Evolutionary conservation across 1,284 basidiomycete species (phyloP), one percentile per base, ranked within the genome.

Genomic region (Pseudozyma pruni): DNA sequence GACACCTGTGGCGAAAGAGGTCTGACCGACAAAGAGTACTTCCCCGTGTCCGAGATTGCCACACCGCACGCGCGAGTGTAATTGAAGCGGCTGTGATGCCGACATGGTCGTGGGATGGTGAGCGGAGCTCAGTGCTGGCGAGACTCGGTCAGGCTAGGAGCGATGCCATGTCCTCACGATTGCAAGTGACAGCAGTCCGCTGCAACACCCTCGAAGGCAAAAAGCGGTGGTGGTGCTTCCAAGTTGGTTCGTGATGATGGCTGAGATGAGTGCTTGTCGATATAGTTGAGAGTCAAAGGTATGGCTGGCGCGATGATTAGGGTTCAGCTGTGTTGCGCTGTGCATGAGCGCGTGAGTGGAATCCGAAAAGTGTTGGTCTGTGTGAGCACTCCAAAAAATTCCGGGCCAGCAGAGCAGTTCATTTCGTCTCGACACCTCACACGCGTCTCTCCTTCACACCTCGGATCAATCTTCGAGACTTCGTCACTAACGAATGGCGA

Each of bases 1-100:
- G 84, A 91, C 90, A 0, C 96, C 96, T 2, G 88, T 83, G 14
- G 92, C 88, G 82, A 98, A 98, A 4, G 87, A 87, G 0, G 96
- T 87, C 45, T 88, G 80, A 0, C 96, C 96, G 39, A 87, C 87
- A 86, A 94, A 99, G 43, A 93, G 87, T 29, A 98, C 90, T 49
- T 89, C 85, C 9, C 96, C 96, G 45, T 87, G 86, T 13, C 93
- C 94, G 2, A 80, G 63, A n/a, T 74, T 75, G 53, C 66, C 59
- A 16, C 81, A 64, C 8, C 49, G 60, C 43, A 76, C 77, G 11
- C 78, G 75, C 31, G 67, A 57, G 41, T 79, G 77, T 11, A 80
- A 61, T 37, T 51, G 53, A 9, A 80, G 37, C 16, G 74, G 75
- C 58, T 68, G 68, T 5, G 68, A 32, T 16, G 72, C 49, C 46